phyloP scores from a whole-genome alignment of 495 filamentous ascomycete species.

The Podospora anserina region DNA sequence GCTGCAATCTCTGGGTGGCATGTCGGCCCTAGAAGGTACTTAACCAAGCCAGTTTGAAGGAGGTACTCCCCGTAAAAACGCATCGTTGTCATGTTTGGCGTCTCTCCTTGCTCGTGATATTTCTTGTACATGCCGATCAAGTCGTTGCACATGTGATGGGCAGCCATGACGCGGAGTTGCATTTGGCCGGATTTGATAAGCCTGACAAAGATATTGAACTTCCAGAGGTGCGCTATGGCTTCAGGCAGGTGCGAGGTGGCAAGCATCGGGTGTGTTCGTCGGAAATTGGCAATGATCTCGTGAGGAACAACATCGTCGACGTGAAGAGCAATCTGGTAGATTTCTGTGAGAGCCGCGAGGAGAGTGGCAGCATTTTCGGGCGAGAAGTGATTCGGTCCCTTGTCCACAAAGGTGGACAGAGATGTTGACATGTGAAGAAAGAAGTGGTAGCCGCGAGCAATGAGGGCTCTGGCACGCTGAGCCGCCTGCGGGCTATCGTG shows the following conservation, averaged over 20 bases:
- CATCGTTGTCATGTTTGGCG: conserved; percentile 50
- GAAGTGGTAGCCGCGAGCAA: conserved; percentile 37
- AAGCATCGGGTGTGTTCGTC: conserved; percentile 29
- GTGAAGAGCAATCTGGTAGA: conserved; percentile 43
- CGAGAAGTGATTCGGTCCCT: conserved; percentile 45
- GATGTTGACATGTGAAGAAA: conserved; percentile 42
- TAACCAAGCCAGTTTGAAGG: conserved; percentile 61
- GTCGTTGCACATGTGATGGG: conserved; percentile 67
- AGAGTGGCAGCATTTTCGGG: conserved; percentile 43
- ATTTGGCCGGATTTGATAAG: conserved; percentile 80
- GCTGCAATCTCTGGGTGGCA: conserved; percentile 88
- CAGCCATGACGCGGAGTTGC: conserved; percentile 76
- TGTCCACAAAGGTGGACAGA: conserved; percentile 46
- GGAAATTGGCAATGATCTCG: conserved; percentile 35
- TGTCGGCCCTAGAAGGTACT: conserved; percentile 85
- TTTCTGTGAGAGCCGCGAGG: conserved; percentile 34
- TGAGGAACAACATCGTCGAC: conserved; percentile 33
- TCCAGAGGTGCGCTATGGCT: conserved; percentile 64
- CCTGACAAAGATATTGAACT: conserved; percentile 63
- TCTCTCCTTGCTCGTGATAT: conserved; percentile 39
- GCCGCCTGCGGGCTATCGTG: conserved; percentile 28
- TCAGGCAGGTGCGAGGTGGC: conserved; percentile 29
- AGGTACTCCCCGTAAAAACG: conserved; percentile 66
- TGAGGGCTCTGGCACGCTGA: conserved; percentile 21
- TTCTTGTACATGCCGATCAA: conserved; percentile 61